phyloP scores from a whole-genome alignment of 1,284 basidiomycete species.

The Taiwanofungus camphoratus region DNA sequence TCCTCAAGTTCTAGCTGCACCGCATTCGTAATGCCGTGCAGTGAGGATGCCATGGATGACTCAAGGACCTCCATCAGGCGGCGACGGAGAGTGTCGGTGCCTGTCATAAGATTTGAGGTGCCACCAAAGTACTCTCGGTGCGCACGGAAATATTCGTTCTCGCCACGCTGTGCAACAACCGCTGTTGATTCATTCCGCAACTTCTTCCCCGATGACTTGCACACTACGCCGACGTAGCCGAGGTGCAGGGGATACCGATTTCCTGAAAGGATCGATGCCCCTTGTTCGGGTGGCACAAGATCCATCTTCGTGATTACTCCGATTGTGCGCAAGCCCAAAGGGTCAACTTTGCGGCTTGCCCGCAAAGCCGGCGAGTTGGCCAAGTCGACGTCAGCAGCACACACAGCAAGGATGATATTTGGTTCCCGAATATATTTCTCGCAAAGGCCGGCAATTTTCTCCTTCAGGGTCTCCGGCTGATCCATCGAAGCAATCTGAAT shows the following conservation, averaged over 20 bases:
- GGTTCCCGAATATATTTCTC: conserved; percentile 97
- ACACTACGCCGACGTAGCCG: conserved; percentile 97
- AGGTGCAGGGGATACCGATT: conserved; percentile 97
- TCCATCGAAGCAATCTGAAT: conserved; percentile 94
- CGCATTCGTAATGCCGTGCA: conserved; percentile 94
- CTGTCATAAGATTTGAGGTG: conserved; percentile 75
- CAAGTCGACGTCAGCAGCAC: conserved; percentile 96
- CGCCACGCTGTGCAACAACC: conserved; percentile 59
- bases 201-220: conserved; percentile 62
- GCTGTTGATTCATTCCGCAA: conserved; percentile 38
- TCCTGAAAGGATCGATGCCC: conserved; percentile 78
- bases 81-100: conserved; percentile 84
- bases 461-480: conserved; percentile 92
- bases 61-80: conserved; percentile 96
- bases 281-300: conserved; percentile 81
- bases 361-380: conserved; percentile 96
- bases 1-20: conserved; percentile 97
- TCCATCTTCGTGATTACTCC: conserved; percentile 99
- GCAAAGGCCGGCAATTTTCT: conserved; percentile 86
- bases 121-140: conserved; percentile 71
- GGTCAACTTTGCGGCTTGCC: conserved; percentile 92
- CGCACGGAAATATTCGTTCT: conserved; percentile 76
- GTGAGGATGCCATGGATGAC: conserved; percentile 92
- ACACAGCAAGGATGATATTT: conserved; percentile 97
- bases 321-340: conserved; percentile 90